These are phyloP conservation scores for Penicillium brevicompactum DNA, from an alignment of 2,329 filamentous ascomycete genomes.

Conservation along the genomic window DNA sequence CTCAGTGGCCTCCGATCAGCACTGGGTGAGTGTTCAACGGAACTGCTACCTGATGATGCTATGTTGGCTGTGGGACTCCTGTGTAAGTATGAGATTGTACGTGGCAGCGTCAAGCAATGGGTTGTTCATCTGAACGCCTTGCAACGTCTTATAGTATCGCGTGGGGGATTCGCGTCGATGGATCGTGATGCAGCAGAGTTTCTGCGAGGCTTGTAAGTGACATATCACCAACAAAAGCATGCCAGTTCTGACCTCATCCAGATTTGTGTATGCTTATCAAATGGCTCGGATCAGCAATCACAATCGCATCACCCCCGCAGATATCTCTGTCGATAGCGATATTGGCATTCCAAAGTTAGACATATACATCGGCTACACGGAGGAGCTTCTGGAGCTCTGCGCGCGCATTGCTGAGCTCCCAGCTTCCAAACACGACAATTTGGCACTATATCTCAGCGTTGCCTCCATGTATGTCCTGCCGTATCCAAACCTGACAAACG, in stretches of 20 bases:
- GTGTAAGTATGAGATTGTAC: constrained; percentile 43
- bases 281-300: constrained; percentile 38
- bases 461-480: constrained; percentile 30
- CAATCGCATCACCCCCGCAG: constrained; percentile 21
- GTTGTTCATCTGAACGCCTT: constrained; percentile 39
- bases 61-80: constrained; percentile 39
- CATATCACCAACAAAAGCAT: neutral
- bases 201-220: constrained; percentile 36
- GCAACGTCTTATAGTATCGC: constrained; percentile 35
- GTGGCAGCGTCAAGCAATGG: constrained; percentile 43
- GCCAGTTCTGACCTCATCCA: constrained; percentile 16
- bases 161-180: constrained; percentile 34
- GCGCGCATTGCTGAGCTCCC: constrained; percentile 36
- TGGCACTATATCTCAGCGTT: constrained; percentile 29
- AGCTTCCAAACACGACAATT: constrained; percentile 18
- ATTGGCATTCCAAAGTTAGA: constrained; percentile 34
- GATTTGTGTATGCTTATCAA: constrained; percentile 38
- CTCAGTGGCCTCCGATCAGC: constrained; percentile 35
- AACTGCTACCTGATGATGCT: constrained; percentile 31
- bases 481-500: neutral
- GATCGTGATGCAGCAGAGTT: constrained; percentile 35
- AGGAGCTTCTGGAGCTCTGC: constrained; percentile 38
- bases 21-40: constrained; percentile 20
- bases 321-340: constrained; percentile 21
- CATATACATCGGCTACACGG: constrained; percentile 42